Base-by-base conservation (phyloP, 257 asterid species). In the Nicotiana knightiana region DNA sequence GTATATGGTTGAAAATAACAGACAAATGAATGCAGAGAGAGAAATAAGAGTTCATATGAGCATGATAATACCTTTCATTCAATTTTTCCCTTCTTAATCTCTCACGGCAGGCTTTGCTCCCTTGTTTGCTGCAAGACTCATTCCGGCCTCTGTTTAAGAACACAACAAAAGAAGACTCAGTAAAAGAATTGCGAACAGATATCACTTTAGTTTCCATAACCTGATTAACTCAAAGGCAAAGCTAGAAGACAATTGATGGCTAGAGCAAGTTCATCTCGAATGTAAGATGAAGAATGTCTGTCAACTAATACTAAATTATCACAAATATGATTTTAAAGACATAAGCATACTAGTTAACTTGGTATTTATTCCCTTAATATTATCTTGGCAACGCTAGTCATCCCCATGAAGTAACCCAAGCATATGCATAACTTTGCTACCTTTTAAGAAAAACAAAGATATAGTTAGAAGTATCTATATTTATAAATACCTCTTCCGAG, bases 41-140 rank as follows among this genome's bases (percentile, higher is more conserved):
- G 35, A 57, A 75, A 80, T 24, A 58, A 33, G 81, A 80, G 30
- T 58, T 80, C 64, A 1, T 21, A 78, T 48, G 33, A 84, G 16
- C 28, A 71, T 39, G 39, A 33, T 24, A 39, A 12, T 85, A 93
- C 97, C 94, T 93, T 62, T 92, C 97, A 55, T 94, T 94, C 88
- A 94, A 83, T 81, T 93, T 93, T 83, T 92, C 96, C 87, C 98
- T 87, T 90, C 98, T 92, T 79, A 91, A 85, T 86, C 90, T 94
- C 92, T 93, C 98, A 58, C 97, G 98, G 83, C 93, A 91, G 82
- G 97, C 98, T 89, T 94, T 94, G 68, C 83, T 90, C 82, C 94
- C 97, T 33, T 85, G 85, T 82, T 86, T 89, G 68, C 90, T 86
- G 81, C 91, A 89, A 67, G 88, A 85, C 61, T 90, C 96, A 33